Evolutionary conservation across 768 basidiomycete genomes (phyloP).

Genomic region (Leccinum imitatum): DNA sequence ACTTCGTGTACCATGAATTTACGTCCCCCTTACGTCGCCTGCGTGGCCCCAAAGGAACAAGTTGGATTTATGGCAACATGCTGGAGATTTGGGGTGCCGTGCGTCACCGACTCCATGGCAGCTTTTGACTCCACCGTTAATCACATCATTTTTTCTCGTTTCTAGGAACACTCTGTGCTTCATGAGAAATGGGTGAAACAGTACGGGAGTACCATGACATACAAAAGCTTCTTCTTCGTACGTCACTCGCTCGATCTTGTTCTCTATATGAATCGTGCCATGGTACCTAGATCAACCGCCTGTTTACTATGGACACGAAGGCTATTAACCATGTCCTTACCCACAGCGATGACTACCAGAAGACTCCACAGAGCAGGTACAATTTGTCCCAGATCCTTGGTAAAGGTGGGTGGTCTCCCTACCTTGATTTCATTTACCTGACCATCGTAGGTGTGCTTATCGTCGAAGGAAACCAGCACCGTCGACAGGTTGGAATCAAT

Average conservation of each 20-base stretch:
- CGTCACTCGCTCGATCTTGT: background rate
- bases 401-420: background rate
- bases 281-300: background rate
- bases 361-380: constrained; percentile 1
- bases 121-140: background rate
- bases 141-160: background rate
- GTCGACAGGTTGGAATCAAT: constrained; percentile 31
- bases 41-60: constrained; percentile 44
- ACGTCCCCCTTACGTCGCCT: constrained; percentile 47
- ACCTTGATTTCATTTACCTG: background rate
- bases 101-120: constrained; percentile 3
- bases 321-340: constrained; percentile 9
- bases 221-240: constrained; percentile 14
- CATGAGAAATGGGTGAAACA: constrained; percentile 17
- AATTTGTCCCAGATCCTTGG: constrained; percentile 1
- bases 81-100: constrained; percentile 45
- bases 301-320: constrained; percentile 3
- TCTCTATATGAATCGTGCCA: background rate
- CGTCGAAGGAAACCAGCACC: constrained; percentile 30
- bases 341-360: constrained; percentile 7
- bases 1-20: constrained; percentile 32
- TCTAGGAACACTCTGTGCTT: constrained; percentile 9
- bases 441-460: constrained; percentile 3
- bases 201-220: constrained; percentile 13
- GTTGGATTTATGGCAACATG: constrained; percentile 51